Evolutionary conservation across 2,329 filamentous ascomycete species (phyloP).

Genomic region (Trichophyton benhamiae): DNA sequence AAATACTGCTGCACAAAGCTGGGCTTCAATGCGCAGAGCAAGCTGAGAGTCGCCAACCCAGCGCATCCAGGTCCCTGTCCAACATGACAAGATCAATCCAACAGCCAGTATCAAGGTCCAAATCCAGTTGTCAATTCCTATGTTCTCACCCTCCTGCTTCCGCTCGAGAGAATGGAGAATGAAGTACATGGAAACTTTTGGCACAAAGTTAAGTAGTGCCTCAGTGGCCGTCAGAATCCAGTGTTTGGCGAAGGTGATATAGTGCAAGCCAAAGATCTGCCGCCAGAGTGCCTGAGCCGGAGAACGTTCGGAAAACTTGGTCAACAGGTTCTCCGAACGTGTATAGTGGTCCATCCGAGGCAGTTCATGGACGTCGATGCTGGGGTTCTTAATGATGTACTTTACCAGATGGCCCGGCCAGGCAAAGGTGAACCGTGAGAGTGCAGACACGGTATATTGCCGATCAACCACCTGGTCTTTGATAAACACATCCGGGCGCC

Average conservation of each 20-base stretch:
- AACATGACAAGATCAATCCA: not conserved
- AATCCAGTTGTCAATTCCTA: not conserved
- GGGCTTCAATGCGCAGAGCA: slow-evolving; percentile 1
- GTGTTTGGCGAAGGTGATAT: not conserved
- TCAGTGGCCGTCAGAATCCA: not conserved
- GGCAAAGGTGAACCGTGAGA: slow-evolving; percentile 1
- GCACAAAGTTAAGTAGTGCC: not conserved
- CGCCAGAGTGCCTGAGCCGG: not conserved
- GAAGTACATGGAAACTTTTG: slow-evolving; percentile 3
- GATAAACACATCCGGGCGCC: slow-evolving; percentile 3
- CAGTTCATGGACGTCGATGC: not conserved
- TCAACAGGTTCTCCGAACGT: not conserved
- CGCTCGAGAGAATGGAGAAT: slow-evolving; percentile 3
- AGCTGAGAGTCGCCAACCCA: not conserved
- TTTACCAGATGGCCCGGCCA: slow-evolving; percentile 1
- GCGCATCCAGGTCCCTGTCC: not conserved
- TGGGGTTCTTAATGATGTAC: slow-evolving; percentile 3
- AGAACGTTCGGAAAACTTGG: not conserved
- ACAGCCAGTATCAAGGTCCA: not conserved
- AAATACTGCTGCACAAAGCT: slow-evolving; percentile 4
- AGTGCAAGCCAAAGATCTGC: not conserved
- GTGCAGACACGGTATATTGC: not conserved
- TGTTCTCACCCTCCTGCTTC: not conserved
- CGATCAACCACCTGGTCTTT: slow-evolving; percentile 1
- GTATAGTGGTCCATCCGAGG: not conserved